Evolutionary conservation across 202 grass and related monocot species (phyloP), one percentile per base, ranked within the genome.

Genomic region (Bolboschoenoplectus hybrid): DNA sequence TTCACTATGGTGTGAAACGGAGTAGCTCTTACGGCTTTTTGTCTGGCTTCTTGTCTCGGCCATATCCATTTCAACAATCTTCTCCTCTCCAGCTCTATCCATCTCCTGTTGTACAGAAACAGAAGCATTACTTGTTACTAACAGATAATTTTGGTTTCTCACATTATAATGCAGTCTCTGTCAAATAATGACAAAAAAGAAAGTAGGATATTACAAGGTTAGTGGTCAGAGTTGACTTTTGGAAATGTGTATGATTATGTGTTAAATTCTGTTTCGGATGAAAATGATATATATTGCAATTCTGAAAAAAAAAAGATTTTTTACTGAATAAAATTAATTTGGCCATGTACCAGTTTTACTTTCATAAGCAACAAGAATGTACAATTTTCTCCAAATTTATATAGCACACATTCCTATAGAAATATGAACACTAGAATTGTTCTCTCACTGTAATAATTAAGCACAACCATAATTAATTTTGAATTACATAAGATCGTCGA

Each of bases 31-130:
- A 67, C 95, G 86, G 10, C 91, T 88, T 14, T 80, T 84, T 46
- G 71, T 64, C 13, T 85, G 67, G 74, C 84, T 70, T 65, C 74
- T 75, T 57, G 82, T 82, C 64, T 89, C 89, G 44, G 86, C 90
- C 36, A 69, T 58, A 87, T 97, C 93, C 85, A 97, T 69, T 87
- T 99, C 97, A 1, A 92, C 93, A 86, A 92, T 93, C 70, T 93
- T 94, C 20, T 97, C 91, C 76, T 99, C 90, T 65, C 89, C 85
- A 71, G 72, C 85, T 86, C 78, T 73, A 44, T 94, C 91, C 89
- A 94, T 96, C 51, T 96, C 91, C 93, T 94, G 85, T 41, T 82
- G 4, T 71, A 78, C 14, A 0, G 40, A 85, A 85, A 41, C 14
- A 0, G 40, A 85, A 85, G 50, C 26, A 14, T 45, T 55, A 63